phyloP scores from a whole-genome alignment of 345 rosid species.

The Salix arbutifolia region DNA sequence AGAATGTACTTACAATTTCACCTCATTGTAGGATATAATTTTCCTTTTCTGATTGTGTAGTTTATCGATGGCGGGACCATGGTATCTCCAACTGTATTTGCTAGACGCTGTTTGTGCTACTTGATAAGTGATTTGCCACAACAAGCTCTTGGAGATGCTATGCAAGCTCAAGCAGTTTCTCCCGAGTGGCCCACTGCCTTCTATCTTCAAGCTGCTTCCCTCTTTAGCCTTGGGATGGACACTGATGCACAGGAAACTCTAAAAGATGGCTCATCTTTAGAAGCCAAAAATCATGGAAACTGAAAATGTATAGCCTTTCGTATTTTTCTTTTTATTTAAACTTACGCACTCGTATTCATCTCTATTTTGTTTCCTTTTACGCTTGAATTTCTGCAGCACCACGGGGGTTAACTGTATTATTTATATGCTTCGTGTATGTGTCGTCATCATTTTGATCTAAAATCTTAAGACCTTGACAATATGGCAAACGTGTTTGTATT shows the following conservation, averaged over 20 bases:
- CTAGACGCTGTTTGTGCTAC: conserved; percentile 77
- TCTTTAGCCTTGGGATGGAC: conserved; percentile 82
- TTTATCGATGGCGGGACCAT: conserved; percentile 73
- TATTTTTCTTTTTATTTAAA: neutral
- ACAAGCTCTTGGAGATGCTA: conserved; percentile 83
- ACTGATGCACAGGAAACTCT: conserved; percentile 75
- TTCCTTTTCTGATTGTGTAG: conserved; percentile 22
- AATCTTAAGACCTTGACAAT: neutral
- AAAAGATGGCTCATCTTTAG: conserved; percentile 76
- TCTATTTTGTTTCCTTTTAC: conserved; percentile 9
- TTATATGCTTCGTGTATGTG: neutral
- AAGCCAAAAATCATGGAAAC: conserved; percentile 53
- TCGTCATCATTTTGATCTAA: neutral
- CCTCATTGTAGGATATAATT: neutral
- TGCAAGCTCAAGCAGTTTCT: conserved; percentile 80
- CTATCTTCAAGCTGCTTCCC: conserved; percentile 83
- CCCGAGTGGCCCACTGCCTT: conserved; percentile 79
- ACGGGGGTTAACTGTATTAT: conserved; percentile 18
- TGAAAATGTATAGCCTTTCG: conserved; percentile 42
- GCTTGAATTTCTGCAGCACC: conserved; percentile 29
- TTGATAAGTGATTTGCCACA: conserved; percentile 67
- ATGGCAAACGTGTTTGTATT: neutral
- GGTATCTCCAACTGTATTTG: conserved; percentile 78
- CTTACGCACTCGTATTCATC: conserved; percentile 15
- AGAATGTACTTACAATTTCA: neutral